These are phyloP conservation scores for Fragilaria radians DNA, from an alignment of 108 stramenopile genomes.

Conservation along the genomic window DNA sequence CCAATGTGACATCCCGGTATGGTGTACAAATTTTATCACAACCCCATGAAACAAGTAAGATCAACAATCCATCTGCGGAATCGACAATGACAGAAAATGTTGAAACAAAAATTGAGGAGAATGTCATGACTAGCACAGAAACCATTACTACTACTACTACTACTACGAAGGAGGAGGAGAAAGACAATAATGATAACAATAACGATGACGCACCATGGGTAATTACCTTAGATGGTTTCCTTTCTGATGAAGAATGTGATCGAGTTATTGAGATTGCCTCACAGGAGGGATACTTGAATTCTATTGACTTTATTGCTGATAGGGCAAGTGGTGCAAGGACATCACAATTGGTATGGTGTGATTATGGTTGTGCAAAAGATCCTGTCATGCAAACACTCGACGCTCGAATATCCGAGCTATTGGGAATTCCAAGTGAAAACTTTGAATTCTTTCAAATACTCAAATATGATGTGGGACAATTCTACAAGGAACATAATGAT, in stretches of 20 bases:
- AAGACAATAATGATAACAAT: no score
- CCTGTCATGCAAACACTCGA: slow-evolving; percentile 29
- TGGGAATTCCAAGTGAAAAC: slow-evolving; percentile 41
- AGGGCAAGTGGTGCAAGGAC: slow-evolving; percentile 40
- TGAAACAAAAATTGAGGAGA: no score
- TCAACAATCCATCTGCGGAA: no score
- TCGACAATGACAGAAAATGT: no score
- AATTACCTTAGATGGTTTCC: slow-evolving; percentile 56
- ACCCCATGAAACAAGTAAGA: slow-evolving; percentile 1
- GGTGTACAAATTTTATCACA: no score
- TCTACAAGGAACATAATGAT: slow-evolving; percentile 63
- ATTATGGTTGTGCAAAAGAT: slow-evolving; percentile 42
- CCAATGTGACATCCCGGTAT: slow-evolving; percentile 25
- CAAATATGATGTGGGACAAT: slow-evolving; percentile 51
- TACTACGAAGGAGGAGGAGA: no score
- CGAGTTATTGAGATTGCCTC: slow-evolving; percentile 38
- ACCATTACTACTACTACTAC: no score
- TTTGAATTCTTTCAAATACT: slow-evolving; percentile 74
- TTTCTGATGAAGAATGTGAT: slow-evolving; percentile 51
- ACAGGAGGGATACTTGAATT: slow-evolving; percentile 24
- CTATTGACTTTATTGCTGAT: slow-evolving; percentile 38
- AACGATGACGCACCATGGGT: no score
- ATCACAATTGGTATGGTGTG: slow-evolving; percentile 66
- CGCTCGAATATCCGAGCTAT: slow-evolving; percentile 50
- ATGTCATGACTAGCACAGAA: no score